A percentile compares a stretch with the other conserved stretches of the same genome.
Conservation (phyloP, 2,329 filamentous ascomycete species). For the Verticillium nubilum region DNA sequence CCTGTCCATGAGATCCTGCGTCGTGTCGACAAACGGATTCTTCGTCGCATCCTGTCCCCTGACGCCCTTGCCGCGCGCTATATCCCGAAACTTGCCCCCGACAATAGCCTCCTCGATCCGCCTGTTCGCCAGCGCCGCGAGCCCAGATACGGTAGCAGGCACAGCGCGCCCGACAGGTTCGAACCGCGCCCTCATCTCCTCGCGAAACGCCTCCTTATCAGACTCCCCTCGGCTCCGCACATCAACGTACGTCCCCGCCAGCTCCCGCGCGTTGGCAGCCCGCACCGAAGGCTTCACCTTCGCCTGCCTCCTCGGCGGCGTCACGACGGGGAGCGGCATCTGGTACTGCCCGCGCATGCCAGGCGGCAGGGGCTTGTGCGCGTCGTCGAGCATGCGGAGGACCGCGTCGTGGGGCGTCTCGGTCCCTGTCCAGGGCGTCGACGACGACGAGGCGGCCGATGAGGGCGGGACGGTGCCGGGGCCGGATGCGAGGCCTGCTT, state of each 20-base stretch:
- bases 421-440: conserved; percentile 73
- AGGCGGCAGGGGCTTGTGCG: conserved; percentile 62
- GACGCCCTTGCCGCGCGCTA: conserved; percentile 66
- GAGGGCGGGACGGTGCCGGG: not conserved
- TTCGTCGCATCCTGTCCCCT: conserved; percentile 78
- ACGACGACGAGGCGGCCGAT: conserved; percentile 48
- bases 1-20: conserved; percentile 97
- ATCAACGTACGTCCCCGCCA: conserved; percentile 44
- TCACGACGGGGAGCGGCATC: conserved; percentile 43
- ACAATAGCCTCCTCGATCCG: conserved; percentile 91
- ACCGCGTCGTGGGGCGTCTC: conserved; percentile 72
- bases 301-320: conserved; percentile 38
- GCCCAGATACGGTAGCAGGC: conserved; percentile 70
- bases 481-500: conserved; percentile 44
- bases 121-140: conserved; percentile 83
- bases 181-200: conserved; percentile 78
- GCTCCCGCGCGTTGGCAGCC: conserved; percentile 51
- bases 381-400: conserved; percentile 79
- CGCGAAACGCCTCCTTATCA: conserved; percentile 66
- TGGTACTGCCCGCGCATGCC: conserved; percentile 40
- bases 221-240: conserved; percentile 45
- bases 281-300: conserved; percentile 38
- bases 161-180: conserved; percentile 64
- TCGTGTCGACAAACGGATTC: conserved; percentile 90
- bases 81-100: conserved; percentile 79